Conservation (phyloP, 495 filamentous ascomycete genomes). For the Astrothelium macrocarpum region DNA sequence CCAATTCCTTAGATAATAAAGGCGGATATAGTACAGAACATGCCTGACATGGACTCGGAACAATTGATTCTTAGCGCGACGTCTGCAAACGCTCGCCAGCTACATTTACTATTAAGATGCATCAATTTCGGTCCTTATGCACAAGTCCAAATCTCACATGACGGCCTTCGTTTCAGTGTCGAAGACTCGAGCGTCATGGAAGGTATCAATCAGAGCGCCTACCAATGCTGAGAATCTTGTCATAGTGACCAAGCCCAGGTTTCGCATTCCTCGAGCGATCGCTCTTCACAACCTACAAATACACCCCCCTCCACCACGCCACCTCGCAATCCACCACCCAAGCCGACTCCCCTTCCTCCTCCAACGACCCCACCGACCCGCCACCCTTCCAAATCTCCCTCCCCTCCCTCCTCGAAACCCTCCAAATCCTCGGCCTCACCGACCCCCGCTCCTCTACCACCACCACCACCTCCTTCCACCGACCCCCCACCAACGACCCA, state of each 20-base stretch:
- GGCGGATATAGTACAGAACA: neutral
- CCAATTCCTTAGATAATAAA: neutral
- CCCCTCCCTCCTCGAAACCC: conserved; percentile 77
- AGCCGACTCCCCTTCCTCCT: conserved; percentile 19
- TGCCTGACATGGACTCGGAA: conserved; percentile 16
- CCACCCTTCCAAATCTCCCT: conserved; percentile 72
- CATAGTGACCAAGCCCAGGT: conserved; percentile 34
- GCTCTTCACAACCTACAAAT: conserved; percentile 77
- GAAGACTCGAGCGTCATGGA: conserved; percentile 81
- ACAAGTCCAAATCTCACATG: conserved; percentile 70
- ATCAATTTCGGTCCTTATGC: conserved; percentile 73
- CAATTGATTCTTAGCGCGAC: conserved; percentile 67
- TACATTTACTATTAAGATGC: conserved; percentile 83
- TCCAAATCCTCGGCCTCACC: conserved; percentile 83
- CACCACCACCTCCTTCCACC: conserved; percentile 17
- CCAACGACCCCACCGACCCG: conserved; percentile 31
- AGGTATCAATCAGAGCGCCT: no score
- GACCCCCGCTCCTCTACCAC: conserved; percentile 39
- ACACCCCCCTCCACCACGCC: conserved; percentile 35
- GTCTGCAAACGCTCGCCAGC: conserved; percentile 74
- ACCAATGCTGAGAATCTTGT: no score
- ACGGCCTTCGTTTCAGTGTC: conserved; percentile 76
- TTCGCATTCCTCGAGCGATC: conserved; percentile 73
- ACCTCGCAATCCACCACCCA: conserved; percentile 18
- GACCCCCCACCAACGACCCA: conserved; percentile 26